Evolutionary conservation across 1,139 yeast genomes (phyloP), one percentile per base, ranked within the genome.

Genomic region (Tardiomyces depauwii): DNA sequence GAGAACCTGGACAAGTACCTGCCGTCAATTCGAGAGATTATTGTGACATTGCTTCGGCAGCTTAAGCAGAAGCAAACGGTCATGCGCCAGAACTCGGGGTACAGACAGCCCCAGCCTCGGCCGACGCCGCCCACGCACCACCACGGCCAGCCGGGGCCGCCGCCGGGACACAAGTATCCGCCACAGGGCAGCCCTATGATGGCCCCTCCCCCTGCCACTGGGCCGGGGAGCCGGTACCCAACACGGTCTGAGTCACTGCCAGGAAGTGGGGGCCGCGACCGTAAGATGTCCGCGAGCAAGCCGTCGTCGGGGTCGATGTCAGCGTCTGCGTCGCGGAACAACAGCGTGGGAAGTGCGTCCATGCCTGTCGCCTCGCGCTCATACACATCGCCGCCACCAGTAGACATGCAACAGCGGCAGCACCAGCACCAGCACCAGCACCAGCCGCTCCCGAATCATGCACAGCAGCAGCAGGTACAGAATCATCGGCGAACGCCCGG

Each of bases 11-110:
- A 89, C 55, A 66, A 76, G 49, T 89, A 83, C 59, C 69, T 89
- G 40, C 97, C 98, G 0, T 77, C 78, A 46, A 88, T 93, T 27
- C 76, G 96, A 44, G 88, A 83, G 53, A 87, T 91, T 40, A 87
- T 93, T 48, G 94, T 88, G 11, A 80, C 80, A 6, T 66, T 93
- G 45, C 70, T 93, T 48, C 87, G 83, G 55, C 87, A 80, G 55
- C 70, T 93, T 59, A 91, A 91, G 63, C 72, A 75, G 13, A 91
- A 89, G 58, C 96, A 91, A 59, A 39, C 46, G 18, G 2, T 44
- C 5, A 36, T 45, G 16, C 45, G 49, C 25, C 48, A 45, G 33
- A 18, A 32, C 16, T 30, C 36, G 5, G 36, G 16, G 5, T 10
- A 30, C 16, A 30, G 36, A 30, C 36, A 30, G 16, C 10, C n/a